These are phyloP conservation scores for Eimeria necatrix DNA, from an alignment of 169 alveolate species.

Conservation along the genomic window DNA sequence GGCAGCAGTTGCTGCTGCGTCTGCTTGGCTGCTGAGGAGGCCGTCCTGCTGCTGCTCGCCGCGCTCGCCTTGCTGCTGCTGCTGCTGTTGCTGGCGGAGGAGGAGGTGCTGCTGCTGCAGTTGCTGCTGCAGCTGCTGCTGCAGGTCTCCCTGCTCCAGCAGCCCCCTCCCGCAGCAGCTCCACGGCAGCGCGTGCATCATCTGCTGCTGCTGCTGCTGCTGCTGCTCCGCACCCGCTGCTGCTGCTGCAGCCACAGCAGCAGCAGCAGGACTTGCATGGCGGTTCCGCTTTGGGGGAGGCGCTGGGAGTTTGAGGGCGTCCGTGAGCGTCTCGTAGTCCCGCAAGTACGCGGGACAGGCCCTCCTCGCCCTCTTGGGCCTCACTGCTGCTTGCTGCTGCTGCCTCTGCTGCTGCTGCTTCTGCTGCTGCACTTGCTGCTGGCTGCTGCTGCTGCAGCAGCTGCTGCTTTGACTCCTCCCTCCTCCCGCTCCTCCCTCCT, in stretches of 20 bases:
- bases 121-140: neutral
- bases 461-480: neutral
- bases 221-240: neutral
- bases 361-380: neutral
- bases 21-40: neutral
- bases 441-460: slow-evolving; percentile 3
- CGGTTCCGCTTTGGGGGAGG: neutral
- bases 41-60: neutral
- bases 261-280: neutral
- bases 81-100: no score
- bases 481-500: no score
- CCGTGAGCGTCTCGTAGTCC: slow-evolving; percentile 11
- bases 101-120: slow-evolving; percentile 1
- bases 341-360: neutral
- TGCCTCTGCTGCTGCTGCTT: slow-evolving; percentile 11
- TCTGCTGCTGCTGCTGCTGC: slow-evolving; percentile 61
- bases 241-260: slow-evolving; percentile 40
- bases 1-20: neutral
- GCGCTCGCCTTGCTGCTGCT: no score
- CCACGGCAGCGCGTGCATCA: neutral
- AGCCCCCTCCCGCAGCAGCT: neutral
- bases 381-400: neutral
- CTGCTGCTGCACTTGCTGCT: neutral
- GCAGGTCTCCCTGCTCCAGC: neutral
- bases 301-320: neutral